These are phyloP conservation scores for Solanum etuberosum DNA, from an alignment of 257 asterid genomes.

Conservation along the genomic window DNA sequence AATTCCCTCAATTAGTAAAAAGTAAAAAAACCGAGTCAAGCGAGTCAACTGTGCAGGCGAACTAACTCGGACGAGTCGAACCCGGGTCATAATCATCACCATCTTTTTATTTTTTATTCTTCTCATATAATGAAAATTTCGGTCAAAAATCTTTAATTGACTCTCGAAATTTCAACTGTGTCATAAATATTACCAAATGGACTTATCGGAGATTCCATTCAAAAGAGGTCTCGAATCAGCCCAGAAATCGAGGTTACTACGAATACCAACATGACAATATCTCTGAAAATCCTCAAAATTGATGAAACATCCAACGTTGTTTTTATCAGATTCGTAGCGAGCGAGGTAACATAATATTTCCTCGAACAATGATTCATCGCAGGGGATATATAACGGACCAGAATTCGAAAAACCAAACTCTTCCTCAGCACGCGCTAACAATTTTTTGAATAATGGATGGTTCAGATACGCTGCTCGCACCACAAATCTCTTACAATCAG, in stretches of 20 bases:
- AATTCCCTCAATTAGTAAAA: neutral
- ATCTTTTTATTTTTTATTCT: neutral
- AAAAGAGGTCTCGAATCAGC: constrained; percentile 58
- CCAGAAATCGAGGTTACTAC: constrained; percentile 37
- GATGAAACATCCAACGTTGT: constrained; percentile 17
- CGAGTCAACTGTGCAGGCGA: neutral
- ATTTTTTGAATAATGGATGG: constrained; percentile 51
- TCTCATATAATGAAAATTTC: neutral
- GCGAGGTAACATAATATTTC: constrained; percentile 43
- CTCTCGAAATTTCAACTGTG: neutral
- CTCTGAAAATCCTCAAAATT: constrained; percentile 41
- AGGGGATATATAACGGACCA: constrained; percentile 53
- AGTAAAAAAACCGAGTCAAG: neutral
- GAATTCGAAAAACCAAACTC: constrained; percentile 45
- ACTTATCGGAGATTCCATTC: constrained; percentile 15
- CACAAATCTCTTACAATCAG: constrained; percentile 27
- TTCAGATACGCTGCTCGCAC: constrained; percentile 42
- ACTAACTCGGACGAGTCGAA: constrained; percentile 9
- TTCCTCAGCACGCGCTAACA: constrained; percentile 44
- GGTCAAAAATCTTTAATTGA: neutral
- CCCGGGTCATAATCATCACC: neutral
- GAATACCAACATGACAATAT: constrained; percentile 30
- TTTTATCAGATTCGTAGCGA: constrained; percentile 23
- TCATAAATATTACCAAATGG: neutral
- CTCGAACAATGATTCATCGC: constrained; percentile 48